Evolutionary conservation across 2,329 filamentous ascomycete genomes (phyloP).

Genomic region (Alternaria incomplexa): DNA sequence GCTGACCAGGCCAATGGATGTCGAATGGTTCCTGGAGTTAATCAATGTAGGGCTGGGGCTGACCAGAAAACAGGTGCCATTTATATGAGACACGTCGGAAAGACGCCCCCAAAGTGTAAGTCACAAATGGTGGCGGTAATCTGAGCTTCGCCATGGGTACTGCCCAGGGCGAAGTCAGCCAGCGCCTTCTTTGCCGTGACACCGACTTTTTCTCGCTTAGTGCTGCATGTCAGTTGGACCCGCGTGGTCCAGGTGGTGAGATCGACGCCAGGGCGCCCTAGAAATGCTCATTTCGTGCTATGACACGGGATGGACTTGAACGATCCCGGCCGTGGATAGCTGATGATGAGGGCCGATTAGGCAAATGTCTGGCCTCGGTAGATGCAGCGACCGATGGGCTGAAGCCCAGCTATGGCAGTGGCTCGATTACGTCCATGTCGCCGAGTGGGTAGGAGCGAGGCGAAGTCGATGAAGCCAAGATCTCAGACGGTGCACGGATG

Average conservation of each 20-base stretch:
- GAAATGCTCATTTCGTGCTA: neutral
- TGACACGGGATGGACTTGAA: neutral
- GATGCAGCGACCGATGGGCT: constrained; percentile 14
- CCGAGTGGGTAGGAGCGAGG: constrained; percentile 15
- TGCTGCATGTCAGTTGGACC: neutral
- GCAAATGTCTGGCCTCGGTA: neutral
- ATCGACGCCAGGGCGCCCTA: neutral
- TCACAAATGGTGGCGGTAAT: neutral
- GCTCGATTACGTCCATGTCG: constrained; percentile 15
- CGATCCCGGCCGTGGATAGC: neutral
- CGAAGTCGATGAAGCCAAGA: constrained; percentile 12
- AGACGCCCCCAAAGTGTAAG: neutral
- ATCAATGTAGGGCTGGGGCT: constrained; percentile 12
- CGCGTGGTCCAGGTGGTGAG: neutral
- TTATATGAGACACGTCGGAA: constrained; percentile 22
- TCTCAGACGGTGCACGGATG: constrained; percentile 2
- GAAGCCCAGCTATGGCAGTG: constrained; percentile 5
- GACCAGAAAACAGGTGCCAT: constrained; percentile 7
- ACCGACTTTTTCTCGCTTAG: constrained; percentile 6
- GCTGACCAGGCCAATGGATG: constrained; percentile 16
- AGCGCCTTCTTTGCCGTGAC: neutral
- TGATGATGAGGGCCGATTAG: neutral
- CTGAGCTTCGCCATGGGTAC: neutral
- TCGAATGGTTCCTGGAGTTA: constrained; percentile 3
- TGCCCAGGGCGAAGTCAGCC: neutral